phyloP scores from a whole-genome alignment of 495 filamentous ascomycete genomes.

The Cudoniella acicularis region DNA sequence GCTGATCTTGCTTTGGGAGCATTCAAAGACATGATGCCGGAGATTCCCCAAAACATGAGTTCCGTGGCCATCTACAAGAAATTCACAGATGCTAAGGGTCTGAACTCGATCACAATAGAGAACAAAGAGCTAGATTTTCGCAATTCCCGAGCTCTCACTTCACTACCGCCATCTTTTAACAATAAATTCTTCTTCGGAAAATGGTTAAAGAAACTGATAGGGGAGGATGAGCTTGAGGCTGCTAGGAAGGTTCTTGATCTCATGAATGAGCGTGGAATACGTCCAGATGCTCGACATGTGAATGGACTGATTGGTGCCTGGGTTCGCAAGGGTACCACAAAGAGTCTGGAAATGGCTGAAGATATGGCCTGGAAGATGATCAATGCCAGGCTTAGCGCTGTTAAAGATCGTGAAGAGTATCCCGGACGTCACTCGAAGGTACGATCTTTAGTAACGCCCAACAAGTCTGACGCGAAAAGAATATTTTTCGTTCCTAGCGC shows the following conservation, averaged over 20 bases:
- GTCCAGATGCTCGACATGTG: slow-evolving; percentile 62
- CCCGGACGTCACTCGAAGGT: slow-evolving; percentile 14
- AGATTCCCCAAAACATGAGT: slow-evolving; percentile 34
- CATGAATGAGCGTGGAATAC: slow-evolving; percentile 62
- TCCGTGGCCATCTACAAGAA: slow-evolving; percentile 43
- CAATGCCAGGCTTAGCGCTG: slow-evolving; percentile 55
- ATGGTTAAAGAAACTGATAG: slow-evolving; percentile 78
- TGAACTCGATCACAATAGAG: slow-evolving; percentile 43
- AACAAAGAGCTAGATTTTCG: slow-evolving; percentile 47
- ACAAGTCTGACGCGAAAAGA: slow-evolving; percentile 26
- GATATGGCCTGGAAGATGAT: slow-evolving; percentile 76
- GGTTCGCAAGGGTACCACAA: slow-evolving; percentile 55
- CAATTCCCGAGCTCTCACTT: slow-evolving; percentile 45
- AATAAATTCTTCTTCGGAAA: slow-evolving; percentile 79
- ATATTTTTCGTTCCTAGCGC: slow-evolving; percentile 48
- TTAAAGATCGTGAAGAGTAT: slow-evolving; percentile 35
- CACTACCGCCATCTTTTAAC: slow-evolving; percentile 58
- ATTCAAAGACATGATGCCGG: slow-evolving; percentile 83
- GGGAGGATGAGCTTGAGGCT: slow-evolving; percentile 64
- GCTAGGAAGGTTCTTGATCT: slow-evolving; percentile 64
- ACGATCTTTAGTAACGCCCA: slow-evolving; percentile 12
- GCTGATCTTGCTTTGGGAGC: slow-evolving; percentile 63
- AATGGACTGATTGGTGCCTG: slow-evolving; percentile 76
- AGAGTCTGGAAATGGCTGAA: slow-evolving; percentile 59
- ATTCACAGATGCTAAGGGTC: slow-evolving; percentile 33